Conservation (phyloP, 1,284 basidiomycete species). For the Pseudomicrostroma phylloplanum region DNA sequence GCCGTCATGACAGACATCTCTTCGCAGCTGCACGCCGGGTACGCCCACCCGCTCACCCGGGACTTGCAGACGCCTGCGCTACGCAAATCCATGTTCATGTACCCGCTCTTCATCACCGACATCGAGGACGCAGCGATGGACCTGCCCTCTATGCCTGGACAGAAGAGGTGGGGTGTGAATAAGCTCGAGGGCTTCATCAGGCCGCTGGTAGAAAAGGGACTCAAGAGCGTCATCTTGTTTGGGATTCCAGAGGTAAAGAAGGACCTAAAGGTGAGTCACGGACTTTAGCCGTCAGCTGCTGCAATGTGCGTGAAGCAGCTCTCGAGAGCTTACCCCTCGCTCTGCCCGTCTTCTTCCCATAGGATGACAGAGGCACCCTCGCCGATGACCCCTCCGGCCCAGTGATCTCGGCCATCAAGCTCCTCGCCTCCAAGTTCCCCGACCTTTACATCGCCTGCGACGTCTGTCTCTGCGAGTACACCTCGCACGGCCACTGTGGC, state of each 20-base stretch:
- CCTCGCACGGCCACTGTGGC: slow-evolving; percentile 95
- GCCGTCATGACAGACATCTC: slow-evolving; percentile 6
- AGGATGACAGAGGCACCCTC: slow-evolving; percentile 77
- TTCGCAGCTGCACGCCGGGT: slow-evolving; percentile 36
- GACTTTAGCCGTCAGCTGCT: too few relatives aligned
- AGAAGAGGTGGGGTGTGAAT: slow-evolving; percentile 76
- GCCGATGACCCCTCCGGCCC: slow-evolving; percentile 87
- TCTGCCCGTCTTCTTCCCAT: slow-evolving; percentile 1
- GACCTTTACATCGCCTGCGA: slow-evolving; percentile 68
- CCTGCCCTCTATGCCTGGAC: slow-evolving; percentile 43
- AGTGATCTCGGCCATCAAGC: slow-evolving; percentile 81
- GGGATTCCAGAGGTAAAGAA: slow-evolving; percentile 78
- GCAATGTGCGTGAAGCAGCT: too few relatives aligned
- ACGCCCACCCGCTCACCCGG: slow-evolving; percentile 38
- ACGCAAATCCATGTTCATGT: slow-evolving; percentile 38
- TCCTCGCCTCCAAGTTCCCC: slow-evolving; percentile 72
- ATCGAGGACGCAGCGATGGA: slow-evolving; percentile 30
- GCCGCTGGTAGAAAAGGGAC: slow-evolving; percentile 81
- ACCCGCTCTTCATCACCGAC: slow-evolving; percentile 47
- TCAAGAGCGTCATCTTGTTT: slow-evolving; percentile 88
- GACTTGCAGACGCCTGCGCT: slow-evolving; percentile 37
- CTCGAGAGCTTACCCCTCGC: not conserved
- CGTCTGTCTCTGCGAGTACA: slow-evolving; percentile 99
- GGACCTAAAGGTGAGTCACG: slow-evolving; percentile 61
- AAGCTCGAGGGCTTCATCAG: slow-evolving; percentile 78